phyloP scores from a whole-genome alignment of 495 filamentous ascomycete genomes.

The Pyrenula aspistea region DNA sequence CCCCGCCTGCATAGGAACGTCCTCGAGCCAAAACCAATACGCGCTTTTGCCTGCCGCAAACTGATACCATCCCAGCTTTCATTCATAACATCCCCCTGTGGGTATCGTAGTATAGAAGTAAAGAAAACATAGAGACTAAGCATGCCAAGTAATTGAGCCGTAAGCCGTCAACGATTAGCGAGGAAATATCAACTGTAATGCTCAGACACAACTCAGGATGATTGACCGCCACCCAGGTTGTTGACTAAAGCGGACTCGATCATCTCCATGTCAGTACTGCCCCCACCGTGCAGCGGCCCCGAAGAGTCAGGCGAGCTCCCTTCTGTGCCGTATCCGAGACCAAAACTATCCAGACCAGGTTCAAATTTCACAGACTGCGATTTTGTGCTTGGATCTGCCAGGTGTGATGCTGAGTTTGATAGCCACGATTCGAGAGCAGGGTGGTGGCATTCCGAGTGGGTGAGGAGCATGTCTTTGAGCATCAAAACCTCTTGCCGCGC shows the following conservation, averaged over 20 bases:
- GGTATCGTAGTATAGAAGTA: no score
- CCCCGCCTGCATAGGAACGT: no score
- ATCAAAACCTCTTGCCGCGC: background rate
- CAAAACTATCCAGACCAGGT: background rate
- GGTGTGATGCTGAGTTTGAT: background rate
- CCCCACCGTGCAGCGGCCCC: background rate
- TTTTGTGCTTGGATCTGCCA: background rate
- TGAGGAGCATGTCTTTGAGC: background rate
- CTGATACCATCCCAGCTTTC: no score
- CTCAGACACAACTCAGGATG: background rate
- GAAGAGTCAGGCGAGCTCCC: background rate
- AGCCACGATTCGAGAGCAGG: background rate
- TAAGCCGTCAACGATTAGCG: no score
- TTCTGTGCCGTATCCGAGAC: background rate
- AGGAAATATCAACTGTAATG: no score
- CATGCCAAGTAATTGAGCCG: no score
- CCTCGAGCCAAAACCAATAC: no score
- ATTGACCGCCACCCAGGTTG: background rate
- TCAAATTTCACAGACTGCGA: background rate
- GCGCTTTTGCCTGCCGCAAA: no score
- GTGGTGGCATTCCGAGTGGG: background rate
- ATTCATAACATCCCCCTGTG: no score
- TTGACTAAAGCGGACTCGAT: background rate
- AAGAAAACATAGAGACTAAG: no score
- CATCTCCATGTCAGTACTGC: background rate